phyloP scores from a whole-genome alignment of 2,329 filamentous ascomycete species.

The Aureobasidium sp. region DNA sequence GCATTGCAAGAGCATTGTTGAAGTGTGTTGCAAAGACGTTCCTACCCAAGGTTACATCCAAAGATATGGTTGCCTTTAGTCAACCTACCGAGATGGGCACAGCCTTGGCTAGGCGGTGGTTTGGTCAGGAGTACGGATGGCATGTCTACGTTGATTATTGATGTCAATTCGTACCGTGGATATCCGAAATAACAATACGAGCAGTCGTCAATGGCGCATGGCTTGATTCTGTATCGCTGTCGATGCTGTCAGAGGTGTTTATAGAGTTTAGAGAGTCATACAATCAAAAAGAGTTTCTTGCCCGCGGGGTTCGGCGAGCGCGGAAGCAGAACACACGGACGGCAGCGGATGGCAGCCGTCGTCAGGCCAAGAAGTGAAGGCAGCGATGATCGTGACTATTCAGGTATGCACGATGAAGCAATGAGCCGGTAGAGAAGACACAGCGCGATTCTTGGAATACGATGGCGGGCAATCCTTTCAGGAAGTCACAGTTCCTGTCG shows the following conservation, averaged over 20 bases:
- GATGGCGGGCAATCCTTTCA: slow-evolving; percentile 11
- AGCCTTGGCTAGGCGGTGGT: slow-evolving; percentile 49
- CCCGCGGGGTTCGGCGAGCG: neutral
- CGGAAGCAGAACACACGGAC: neutral
- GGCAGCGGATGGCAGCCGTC: neutral
- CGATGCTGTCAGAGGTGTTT: neutral
- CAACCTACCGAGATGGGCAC: slow-evolving; percentile 56
- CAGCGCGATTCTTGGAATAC: neutral
- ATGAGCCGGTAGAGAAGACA: slow-evolving; percentile 3
- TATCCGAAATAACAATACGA: neutral
- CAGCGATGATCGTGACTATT: neutral
- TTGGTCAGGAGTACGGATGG: slow-evolving; percentile 47
- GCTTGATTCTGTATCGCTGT: neutral
- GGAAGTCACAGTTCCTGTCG: neutral
- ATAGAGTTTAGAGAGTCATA: neutral
- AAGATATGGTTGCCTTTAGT: slow-evolving; percentile 52
- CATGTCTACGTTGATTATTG: slow-evolving; percentile 52
- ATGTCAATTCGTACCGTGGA: neutral
- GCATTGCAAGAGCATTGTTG: slow-evolving; percentile 49
- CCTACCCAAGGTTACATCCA: slow-evolving; percentile 46
- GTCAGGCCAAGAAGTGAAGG: neutral
- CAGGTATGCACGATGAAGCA: slow-evolving; percentile 8
- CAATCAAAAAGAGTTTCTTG: neutral
- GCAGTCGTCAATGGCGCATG: neutral
- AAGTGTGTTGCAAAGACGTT: slow-evolving; percentile 48